Evolutionary conservation across 768 basidiomycete genomes (phyloP).

Genomic region (Lactarius trivialis): DNA sequence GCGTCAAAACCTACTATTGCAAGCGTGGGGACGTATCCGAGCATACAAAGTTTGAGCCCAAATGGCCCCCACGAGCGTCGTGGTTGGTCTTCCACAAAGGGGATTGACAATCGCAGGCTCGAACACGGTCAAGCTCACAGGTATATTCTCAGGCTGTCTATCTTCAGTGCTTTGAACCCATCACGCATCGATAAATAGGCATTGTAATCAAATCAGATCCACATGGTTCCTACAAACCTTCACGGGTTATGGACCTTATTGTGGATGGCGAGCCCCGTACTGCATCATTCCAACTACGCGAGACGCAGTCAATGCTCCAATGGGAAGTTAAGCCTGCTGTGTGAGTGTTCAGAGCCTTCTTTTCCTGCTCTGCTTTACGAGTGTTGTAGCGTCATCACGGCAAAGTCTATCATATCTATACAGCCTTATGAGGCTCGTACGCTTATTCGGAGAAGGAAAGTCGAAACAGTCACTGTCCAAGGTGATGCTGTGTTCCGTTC

Average conservation of each 20-base stretch:
- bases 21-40: not conserved
- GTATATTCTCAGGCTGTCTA: not conserved
- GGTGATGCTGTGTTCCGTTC: constrained; percentile 6
- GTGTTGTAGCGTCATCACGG: constrained; percentile 3
- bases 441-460: constrained; percentile 5
- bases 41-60: not conserved
- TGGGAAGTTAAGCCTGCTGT: constrained; percentile 10
- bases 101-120: not conserved
- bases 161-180: not conserved
- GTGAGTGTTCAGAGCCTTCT: not conserved
- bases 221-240: constrained; percentile 1
- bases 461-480: constrained; percentile 2
- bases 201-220: constrained; percentile 11
- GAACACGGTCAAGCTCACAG: not conserved
- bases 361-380: not conserved
- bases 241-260: constrained; percentile 4
- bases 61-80: not conserved
- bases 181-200: not conserved
- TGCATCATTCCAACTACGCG: constrained; percentile 1
- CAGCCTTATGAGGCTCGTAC: constrained; percentile 13
- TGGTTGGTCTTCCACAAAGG: not conserved
- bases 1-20: not conserved
- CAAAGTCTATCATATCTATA: constrained; percentile 4
- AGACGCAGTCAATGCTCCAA: not conserved
- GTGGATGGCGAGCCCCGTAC: constrained; percentile 4